These are phyloP conservation scores for Drechslerella coelobrocha DNA, from an alignment of 2,329 filamentous ascomycete species.

Conservation along the genomic window DNA sequence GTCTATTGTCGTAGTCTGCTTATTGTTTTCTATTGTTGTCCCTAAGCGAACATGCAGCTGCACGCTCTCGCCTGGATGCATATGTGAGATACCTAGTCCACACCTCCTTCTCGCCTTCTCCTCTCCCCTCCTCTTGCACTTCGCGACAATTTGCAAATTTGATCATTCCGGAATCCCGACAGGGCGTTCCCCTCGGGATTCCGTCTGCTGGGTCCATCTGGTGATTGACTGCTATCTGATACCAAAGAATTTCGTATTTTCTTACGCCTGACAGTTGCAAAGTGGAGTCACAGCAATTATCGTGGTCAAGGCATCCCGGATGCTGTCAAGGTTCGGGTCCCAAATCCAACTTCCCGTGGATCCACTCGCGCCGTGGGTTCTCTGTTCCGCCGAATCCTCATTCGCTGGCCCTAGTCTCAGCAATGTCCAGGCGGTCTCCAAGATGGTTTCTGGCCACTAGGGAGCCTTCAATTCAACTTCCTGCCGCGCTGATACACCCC, in stretches of 20 bases:
- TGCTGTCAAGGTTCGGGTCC: not conserved
- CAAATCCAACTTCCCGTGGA: slow-evolving; percentile 14
- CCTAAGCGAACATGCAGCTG: too few species aligned
- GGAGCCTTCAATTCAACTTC: too few species aligned
- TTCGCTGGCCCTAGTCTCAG: slow-evolving; percentile 24
- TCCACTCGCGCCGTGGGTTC: slow-evolving; percentile 33
- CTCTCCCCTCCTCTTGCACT: too few species aligned
- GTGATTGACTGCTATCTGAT: not conserved
- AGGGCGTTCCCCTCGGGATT: too few species aligned
- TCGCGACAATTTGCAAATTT: too few species aligned
- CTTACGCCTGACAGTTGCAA: not conserved
- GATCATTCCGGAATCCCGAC: too few species aligned
- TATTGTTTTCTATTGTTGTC: too few species aligned
- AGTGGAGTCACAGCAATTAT: not conserved
- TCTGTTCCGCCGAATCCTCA: slow-evolving; percentile 31
- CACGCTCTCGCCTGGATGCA: too few species aligned
- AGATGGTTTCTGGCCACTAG: not conserved
- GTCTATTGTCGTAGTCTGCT: too few species aligned
- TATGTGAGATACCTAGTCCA: too few species aligned
- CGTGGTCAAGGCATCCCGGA: not conserved
- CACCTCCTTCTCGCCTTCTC: too few species aligned
- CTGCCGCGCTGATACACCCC: slow-evolving; percentile 38
- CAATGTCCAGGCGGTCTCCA: slow-evolving; percentile 17
- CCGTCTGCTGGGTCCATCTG: too few species aligned
- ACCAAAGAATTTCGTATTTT: not conserved